Evolutionary conservation across 768 basidiomycete genomes (phyloP), one percentile per base, ranked within the genome.

Genomic region (Cantharellus cinnabarinus): DNA sequence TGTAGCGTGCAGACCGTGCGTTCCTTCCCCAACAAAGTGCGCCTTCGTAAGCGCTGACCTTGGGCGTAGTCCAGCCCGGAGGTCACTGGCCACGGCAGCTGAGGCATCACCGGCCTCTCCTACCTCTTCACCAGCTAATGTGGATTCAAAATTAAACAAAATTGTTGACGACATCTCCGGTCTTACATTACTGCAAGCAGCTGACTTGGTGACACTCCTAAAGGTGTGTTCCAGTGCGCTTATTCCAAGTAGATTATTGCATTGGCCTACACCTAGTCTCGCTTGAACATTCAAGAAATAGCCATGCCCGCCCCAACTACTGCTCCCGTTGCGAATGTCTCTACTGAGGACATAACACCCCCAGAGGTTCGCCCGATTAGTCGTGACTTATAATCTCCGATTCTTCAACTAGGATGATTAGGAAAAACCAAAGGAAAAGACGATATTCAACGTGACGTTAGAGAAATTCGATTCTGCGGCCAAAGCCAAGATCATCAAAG

Each of bases 341-440:
- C 73, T 14, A 73, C 72, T 1, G 87, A 84, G 59, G 82, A 80
- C 62, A 68, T 61, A 3, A 77, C 81, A 57, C 75, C 75, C 15
- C 77, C 63, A 20, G 81, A 81, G 71, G 87, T 86, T 63, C 60
- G 79, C 70, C 29, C 14, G 2, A 7, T 54, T 37, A 14, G 7
- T 54, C 29, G 35, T 10, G 10, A 7, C 10, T 34, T 37, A 37
- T 38, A 40, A 57, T 57, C 14, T 29, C 20, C 20, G 38, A 4
- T 35, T 10, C 29, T 20, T 37, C n/a, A 3, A 50, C n/a, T 40
- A 38, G 5, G 62, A 4, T 50, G 34, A 44, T 4, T 52, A 89
- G 83, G 89, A 90, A 70, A 95, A 93, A 68, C 91, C 91, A 55
- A 97, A 95, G 74, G 95, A 97, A 75, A 98, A 98, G 81, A 95